These are phyloP conservation scores for Mercurialis annua DNA, from an alignment of 345 rosid species.

Conservation along the genomic window DNA sequence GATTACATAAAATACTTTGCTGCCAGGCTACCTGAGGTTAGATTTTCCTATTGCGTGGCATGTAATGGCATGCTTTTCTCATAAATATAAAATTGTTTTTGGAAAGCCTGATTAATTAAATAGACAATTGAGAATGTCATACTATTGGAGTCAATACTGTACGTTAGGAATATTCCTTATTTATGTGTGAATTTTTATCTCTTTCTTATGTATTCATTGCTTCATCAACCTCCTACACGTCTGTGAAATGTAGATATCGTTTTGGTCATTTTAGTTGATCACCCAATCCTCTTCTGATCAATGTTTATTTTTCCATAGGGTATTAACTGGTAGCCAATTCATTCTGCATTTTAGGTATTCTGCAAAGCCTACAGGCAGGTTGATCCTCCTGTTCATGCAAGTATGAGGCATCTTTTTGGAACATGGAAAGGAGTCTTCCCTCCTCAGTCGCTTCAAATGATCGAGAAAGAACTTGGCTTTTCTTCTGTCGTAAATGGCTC, in stretches of 20 bases:
- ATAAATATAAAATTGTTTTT: not conserved
- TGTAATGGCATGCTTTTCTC: not conserved
- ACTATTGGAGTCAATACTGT: not conserved
- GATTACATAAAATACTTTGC: conserved; percentile 90
- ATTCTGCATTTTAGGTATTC: conserved; percentile 55
- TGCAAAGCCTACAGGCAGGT: conserved; percentile 87
- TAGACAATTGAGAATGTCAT: not conserved
- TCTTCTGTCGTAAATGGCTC: conserved; percentile 62
- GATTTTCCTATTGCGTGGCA: conserved; percentile 28
- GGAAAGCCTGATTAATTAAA: conserved; percentile 1
- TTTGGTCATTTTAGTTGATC: not conserved
- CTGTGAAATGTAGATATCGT: not conserved
- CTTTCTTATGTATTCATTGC: conserved; percentile 6
- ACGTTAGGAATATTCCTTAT: not conserved
- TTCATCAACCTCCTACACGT: not conserved
- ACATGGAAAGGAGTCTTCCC: conserved; percentile 99
- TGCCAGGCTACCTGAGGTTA: conserved; percentile 79
- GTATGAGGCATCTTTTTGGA: conserved; percentile 98
- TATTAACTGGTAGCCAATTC: conserved; percentile 5
- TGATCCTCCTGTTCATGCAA: conserved; percentile 66
- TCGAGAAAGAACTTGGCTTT: conserved; percentile 92
- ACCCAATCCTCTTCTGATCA: not conserved
- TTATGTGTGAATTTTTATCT: not conserved
- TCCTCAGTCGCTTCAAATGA: conserved; percentile 63
- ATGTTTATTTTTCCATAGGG: not conserved